Percentiles rank a stretch among this genome's conserved stretches.
These are phyloP conservation scores for Lotmaria passim DNA, from an alignment of 208 protist genomes.

Conservation along the genomic window DNA sequence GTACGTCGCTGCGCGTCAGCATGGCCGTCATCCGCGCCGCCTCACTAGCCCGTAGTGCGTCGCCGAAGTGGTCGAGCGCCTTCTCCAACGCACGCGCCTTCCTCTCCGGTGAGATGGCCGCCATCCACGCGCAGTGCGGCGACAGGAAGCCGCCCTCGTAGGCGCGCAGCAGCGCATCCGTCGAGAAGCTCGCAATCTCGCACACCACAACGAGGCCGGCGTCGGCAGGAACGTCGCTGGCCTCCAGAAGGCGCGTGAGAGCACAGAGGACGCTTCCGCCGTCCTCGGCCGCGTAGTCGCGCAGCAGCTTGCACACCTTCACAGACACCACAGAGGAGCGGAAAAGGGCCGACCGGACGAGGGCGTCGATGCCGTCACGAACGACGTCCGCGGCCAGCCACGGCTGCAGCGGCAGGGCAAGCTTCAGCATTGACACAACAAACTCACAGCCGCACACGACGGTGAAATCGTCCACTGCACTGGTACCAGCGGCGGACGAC, in stretches of 20 bases:
- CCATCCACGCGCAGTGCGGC: constrained; percentile 23
- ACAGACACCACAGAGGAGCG: constrained; percentile 8
- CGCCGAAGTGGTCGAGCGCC: constrained; percentile 19
- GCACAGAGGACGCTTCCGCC: constrained; percentile 4
- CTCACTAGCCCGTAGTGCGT: constrained; percentile 8
- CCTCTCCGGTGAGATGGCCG: not conserved
- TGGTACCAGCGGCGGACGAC: not conserved
- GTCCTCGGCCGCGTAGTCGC: constrained; percentile 24
- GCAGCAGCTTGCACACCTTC: constrained; percentile 36
- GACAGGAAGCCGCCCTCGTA: constrained; percentile 28
- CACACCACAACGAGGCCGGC: constrained; percentile 26
- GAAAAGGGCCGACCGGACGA: constrained; percentile 37
- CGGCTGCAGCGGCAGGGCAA: constrained; percentile 38
- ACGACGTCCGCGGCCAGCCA: constrained; percentile 38
- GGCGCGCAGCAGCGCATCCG: constrained; percentile 27
- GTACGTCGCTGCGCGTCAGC: constrained; percentile 14
- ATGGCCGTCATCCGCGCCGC: constrained; percentile 16
- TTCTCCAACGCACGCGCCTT: constrained; percentile 14
- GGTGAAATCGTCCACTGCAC: constrained; percentile 28
- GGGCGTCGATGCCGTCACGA: constrained; percentile 22
- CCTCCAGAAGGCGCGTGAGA: constrained; percentile 23
- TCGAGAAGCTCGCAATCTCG: constrained; percentile 26
- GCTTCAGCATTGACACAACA: constrained; percentile 47
- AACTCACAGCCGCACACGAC: constrained; percentile 56
- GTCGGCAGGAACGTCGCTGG: constrained; percentile 9